Evolutionary conservation across 2,329 filamentous ascomycete genomes (phyloP).

Genomic region (Trichoderma endophyticum): DNA sequence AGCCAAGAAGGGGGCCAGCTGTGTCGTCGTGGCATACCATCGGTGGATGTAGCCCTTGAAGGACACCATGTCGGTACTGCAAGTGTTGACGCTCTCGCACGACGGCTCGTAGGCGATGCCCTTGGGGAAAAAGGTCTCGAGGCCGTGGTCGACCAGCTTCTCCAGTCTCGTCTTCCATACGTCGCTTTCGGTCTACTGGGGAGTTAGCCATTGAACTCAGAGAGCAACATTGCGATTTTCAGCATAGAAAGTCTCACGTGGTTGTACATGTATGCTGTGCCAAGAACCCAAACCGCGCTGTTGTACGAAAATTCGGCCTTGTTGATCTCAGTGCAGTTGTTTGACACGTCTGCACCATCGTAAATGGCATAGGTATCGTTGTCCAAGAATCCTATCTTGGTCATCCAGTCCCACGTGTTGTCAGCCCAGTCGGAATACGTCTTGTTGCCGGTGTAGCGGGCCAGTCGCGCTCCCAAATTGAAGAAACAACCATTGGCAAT

Average conservation of each 20-base stretch:
- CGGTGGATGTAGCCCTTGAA: conserved; percentile 61
- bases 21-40: conserved; percentile 52
- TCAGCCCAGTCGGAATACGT: conserved; percentile 64
- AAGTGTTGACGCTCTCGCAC: conserved; percentile 54
- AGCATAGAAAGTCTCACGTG: conserved; percentile 34
- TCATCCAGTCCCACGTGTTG: conserved; percentile 62
- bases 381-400: conserved; percentile 56
- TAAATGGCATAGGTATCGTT: conserved; percentile 56
- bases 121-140: conserved; percentile 51
- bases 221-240: background rate
- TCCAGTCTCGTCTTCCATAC: conserved; percentile 52
- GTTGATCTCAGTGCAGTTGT: conserved; percentile 55
- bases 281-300: conserved; percentile 55
- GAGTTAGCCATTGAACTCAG: background rate
- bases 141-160: conserved; percentile 36
- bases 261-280: conserved; percentile 64
- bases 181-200: conserved; percentile 43
- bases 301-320: conserved; percentile 60
- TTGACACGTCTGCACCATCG: conserved; percentile 52
- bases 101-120: conserved; percentile 58
- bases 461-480: conserved; percentile 66
- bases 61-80: conserved; percentile 61
- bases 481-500: conserved; percentile 63
- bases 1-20: conserved; percentile 53
- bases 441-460: conserved; percentile 63